A percentile compares a stretch with the other conserved stretches of the same genome.
phyloP scores from a whole-genome alignment of 2,329 filamentous ascomycete species.

The Davidsoniella eucalypti region DNA sequence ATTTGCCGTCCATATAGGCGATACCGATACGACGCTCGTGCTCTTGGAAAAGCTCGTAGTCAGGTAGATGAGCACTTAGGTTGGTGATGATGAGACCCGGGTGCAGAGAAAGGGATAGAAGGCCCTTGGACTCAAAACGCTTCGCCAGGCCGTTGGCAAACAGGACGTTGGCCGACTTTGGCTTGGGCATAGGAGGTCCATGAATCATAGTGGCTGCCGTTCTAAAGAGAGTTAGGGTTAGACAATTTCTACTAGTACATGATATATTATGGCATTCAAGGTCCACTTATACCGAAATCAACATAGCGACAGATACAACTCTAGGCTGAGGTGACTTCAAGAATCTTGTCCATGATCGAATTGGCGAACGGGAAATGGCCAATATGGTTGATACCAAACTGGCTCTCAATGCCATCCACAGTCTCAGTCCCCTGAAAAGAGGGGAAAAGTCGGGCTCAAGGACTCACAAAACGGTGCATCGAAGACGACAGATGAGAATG shows the following conservation, averaged over 20 bases:
- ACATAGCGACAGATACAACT: constrained; percentile 26
- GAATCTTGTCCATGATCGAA: constrained; percentile 18
- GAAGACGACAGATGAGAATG: no score
- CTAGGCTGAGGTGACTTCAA: constrained; percentile 14
- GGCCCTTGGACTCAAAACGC: constrained; percentile 7
- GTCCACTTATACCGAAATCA: constrained; percentile 14
- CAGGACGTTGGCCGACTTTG: constrained; percentile 20
- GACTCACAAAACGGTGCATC: no score
- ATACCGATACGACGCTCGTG: not conserved
- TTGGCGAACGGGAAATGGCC: constrained; percentile 31
- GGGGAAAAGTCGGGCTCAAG: no score
- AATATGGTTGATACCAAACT: constrained; percentile 29
- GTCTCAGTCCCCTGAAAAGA: no score
- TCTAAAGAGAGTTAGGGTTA: not conserved
- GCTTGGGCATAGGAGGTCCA: constrained; percentile 18
- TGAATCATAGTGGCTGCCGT: constrained; percentile 12
- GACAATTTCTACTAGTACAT: not conserved
- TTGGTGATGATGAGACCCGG: constrained; percentile 14
- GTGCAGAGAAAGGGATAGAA: constrained; percentile 13
- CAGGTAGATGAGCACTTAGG: constrained; percentile 5
- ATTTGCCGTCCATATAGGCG: not conserved
- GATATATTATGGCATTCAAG: not conserved
- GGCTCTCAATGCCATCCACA: constrained; percentile 26
- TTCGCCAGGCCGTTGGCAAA: constrained; percentile 14
- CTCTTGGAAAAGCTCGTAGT: not conserved